Base-by-base conservation (phyloP, 768 basidiomycete species). In the Rhodosporidiobolus odoratus region DNA sequence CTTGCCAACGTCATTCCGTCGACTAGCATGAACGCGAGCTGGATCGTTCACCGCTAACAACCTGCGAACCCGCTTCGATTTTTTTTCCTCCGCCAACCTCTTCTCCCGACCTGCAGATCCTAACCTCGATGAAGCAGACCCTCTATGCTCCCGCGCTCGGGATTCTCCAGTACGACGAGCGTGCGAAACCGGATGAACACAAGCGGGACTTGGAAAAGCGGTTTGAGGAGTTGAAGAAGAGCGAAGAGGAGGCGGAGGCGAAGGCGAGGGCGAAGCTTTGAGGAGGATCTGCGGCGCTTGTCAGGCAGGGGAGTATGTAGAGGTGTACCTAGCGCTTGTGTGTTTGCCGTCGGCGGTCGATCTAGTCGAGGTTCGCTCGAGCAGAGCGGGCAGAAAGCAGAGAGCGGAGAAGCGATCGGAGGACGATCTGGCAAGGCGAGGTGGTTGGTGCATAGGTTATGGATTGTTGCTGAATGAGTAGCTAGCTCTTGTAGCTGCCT, bases 41-140 rank as follows among this genome's bases (percentile, higher is more conserved):
- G n/a, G n/a, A n/a, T n/a, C n/a, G n/a, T n/a, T n/a, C n/a, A n/a
- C n/a, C n/a, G n/a, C n/a, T n/a, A n/a, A n/a, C n/a, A n/a, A n/a
- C n/a, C n/a, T n/a, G n/a, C n/a, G n/a, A n/a, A 12, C 21, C 59
- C 19, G 9, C 50, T 38, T 40, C 35, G 27, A 34, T 40, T 34
- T 30, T 52, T 15, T 23, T 45, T 34, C 17, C 62, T 35, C 23
- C 10, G 23, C n/a, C 47, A 21, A 23, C 19, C 21, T 32, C 12
- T 27, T 4, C 6, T 4, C 15, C 40, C 4, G 30, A 32, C n/a
- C 16, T 30, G 35, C 64, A 71, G 69, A 65, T 71, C 25, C 54
- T 71, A 45, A 43, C 48, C 53, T 59, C 69, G 23, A 71, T 71
- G 69, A 66, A 66, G 40, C 57, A 30, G 21, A 62, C 60, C 9